Evolutionary conservation across 352 stramenopile genomes (phyloP).

Genomic region (Globisporangium middletonii): DNA sequence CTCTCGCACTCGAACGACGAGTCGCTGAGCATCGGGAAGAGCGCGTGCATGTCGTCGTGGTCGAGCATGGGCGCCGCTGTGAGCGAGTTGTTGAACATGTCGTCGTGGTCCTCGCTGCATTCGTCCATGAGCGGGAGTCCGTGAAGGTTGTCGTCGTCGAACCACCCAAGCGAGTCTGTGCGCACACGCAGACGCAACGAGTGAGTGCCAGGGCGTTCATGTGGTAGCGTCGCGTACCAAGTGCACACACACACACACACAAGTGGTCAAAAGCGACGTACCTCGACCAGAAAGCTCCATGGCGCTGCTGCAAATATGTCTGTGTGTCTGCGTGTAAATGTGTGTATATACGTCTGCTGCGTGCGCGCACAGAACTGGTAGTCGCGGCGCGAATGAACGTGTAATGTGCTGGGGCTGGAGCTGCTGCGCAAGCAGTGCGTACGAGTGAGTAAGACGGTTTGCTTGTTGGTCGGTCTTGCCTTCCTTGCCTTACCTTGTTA

Average conservation of each 20-base stretch:
- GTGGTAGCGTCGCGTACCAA: constrained; percentile 4
- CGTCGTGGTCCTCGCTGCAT: constrained; percentile 12
- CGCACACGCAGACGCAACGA: constrained; percentile 6
- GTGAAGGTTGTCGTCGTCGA: constrained; percentile 48
- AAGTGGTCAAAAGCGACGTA: neutral
- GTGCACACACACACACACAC: constrained; percentile 1
- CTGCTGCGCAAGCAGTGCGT: too few relatives aligned
- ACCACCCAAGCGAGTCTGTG: constrained; percentile 28
- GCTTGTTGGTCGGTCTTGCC: too few relatives aligned
- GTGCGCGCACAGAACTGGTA: neutral
- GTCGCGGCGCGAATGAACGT: too few relatives aligned
- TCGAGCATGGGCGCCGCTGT: constrained; percentile 19
- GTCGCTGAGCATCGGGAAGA: constrained; percentile 26
- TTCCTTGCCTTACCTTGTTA: too few relatives aligned
- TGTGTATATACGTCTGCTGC: neutral
- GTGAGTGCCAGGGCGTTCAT: constrained; percentile 15
- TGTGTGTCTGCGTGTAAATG: neutral
- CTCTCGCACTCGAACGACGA: constrained; percentile 30
- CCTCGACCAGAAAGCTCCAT: constrained; percentile 13
- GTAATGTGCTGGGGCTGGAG: too few relatives aligned
- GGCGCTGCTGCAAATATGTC: neutral
- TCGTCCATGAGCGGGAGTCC: constrained; percentile 18
- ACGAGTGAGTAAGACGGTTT: too few relatives aligned
- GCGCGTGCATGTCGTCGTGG: constrained; percentile 15
- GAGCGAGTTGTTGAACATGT: constrained; percentile 23